Evolutionary conservation across 352 stramenopile genomes (phyloP), one percentile per base, ranked within the genome.

Genomic region (Halophytophthora batemanensis): DNA sequence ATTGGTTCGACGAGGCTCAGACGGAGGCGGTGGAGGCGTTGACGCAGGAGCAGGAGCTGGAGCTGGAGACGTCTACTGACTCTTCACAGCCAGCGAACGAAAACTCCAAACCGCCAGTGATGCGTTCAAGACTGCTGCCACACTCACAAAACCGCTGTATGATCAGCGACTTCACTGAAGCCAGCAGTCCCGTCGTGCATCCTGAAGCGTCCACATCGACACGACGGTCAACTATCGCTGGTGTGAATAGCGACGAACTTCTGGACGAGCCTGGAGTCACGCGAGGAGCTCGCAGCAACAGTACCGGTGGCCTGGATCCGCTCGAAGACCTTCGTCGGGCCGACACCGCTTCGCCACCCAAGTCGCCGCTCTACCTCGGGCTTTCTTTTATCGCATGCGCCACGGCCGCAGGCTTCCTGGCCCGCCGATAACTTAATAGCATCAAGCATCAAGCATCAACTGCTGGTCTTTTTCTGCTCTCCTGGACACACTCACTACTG

Each of bases 301-400:
- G 25, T 8, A 8, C 4, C 25, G 25, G 4, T 8, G 25, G 4
- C 4, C 25, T 31, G 25, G 25, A 31, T 8, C n/a, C 40, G 15
- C 53, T 76, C 2, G 44, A 70, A 10, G 52, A 68, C 15, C 23
- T 67, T 0, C 56, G 53, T 19, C 50, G 39, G 28, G 43, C 54
- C 14, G 53, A 49, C 6, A 34, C 19, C 11, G 50, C 59, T 29
- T 45, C 56, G 11, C 34, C 56, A 5, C 46, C 54, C 29, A 71
- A 61, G 11, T 71, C 72, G 3, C 64, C 66, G 1, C 42, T 81
- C 17, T 71, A 73, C 51, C 51, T 83, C 23, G 69, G 72, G 33
- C 50, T 83, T n/a, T 79, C 72, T 3, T 64, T 83, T 34, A 66
- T 83, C 11, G 72, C 67, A 2, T 83, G 72, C 17, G 72, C 69